phyloP scores from a whole-genome alignment of 352 stramenopile genomes.

The Phytophthora rubi region DNA sequence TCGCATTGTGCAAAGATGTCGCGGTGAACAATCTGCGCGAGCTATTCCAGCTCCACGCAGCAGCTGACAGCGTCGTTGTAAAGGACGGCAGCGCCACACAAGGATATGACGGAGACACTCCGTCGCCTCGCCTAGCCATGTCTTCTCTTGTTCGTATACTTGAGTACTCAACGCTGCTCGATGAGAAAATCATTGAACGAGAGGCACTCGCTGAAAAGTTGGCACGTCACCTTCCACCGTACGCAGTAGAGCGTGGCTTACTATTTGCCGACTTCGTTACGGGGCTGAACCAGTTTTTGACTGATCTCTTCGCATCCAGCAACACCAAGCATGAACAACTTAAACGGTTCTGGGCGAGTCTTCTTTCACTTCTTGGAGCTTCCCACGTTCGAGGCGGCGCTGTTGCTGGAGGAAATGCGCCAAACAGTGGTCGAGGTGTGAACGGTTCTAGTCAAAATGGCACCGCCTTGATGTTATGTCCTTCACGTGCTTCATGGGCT shows the following conservation, averaged over 20 bases:
- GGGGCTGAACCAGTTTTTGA: conserved; percentile 52
- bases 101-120: conserved; percentile 5
- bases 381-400: conserved; percentile 19
- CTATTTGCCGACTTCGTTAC: conserved; percentile 66
- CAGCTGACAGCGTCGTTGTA: conserved; percentile 18
- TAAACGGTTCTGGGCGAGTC: conserved; percentile 62
- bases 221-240: conserved; percentile 43
- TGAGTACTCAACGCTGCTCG: conserved; percentile 48
- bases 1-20: conserved; percentile 60
- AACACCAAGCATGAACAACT: conserved; percentile 42
- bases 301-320: conserved; percentile 39
- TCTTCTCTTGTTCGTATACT: conserved; percentile 55
- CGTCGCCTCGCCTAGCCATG: conserved; percentile 42
- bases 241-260: conserved; percentile 53
- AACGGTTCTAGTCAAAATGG: conserved; percentile 15
- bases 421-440: background rate
- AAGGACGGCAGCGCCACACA: background rate
- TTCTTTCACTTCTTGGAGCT: conserved; percentile 42
- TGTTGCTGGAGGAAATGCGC: background rate
- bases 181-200: conserved; percentile 42
- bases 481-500: conserved; percentile 48
- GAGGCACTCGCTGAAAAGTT: conserved; percentile 42
- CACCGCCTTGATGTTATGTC: conserved; percentile 22
- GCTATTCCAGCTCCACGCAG: conserved; percentile 57
- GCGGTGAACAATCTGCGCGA: conserved; percentile 55